phyloP scores from a whole-genome alignment of 495 filamentous ascomycete species.

The Hypoxylon intermedium region DNA sequence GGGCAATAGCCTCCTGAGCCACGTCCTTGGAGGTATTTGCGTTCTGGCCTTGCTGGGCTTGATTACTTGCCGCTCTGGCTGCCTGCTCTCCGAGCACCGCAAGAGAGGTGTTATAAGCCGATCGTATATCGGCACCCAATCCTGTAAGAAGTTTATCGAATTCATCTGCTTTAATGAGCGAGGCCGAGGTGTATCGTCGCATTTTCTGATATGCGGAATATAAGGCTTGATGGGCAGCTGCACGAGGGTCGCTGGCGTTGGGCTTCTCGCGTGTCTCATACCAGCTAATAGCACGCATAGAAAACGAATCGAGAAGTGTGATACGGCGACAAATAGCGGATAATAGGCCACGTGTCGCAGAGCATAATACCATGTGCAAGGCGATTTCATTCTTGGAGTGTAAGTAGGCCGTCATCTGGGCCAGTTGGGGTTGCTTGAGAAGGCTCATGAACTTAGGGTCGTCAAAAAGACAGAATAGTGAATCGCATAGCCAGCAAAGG shows the following conservation, averaged over 20 bases:
- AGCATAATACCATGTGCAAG: conserved; percentile 74
- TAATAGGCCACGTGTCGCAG: conserved; percentile 74
- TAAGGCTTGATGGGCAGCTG: conserved; percentile 42
- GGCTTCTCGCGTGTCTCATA: conserved; percentile 45
- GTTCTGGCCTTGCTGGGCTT: conserved; percentile 35
- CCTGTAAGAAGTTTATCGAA: conserved; percentile 58
- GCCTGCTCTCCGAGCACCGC: conserved; percentile 44
- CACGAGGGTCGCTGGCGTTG: conserved; percentile 28
- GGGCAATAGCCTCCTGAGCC: conserved; percentile 40
- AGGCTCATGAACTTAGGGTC: conserved; percentile 57
- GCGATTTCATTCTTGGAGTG: conserved; percentile 58
- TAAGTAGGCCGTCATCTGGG: conserved; percentile 55
- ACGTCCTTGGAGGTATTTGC: conserved; percentile 33
- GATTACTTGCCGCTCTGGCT: conserved; percentile 31
- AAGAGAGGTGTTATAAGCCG: conserved; percentile 53
- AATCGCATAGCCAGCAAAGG: conserved; percentile 71
- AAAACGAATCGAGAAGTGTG: conserved; percentile 51
- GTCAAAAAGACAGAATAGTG: conserved; percentile 66
- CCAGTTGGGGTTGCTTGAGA: conserved; percentile 54
- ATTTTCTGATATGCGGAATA: conserved; percentile 58
- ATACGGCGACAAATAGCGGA: conserved; percentile 72
- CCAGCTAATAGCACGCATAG: conserved; percentile 46
- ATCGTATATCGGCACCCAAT: conserved; percentile 53
- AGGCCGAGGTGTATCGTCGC: conserved; percentile 48
- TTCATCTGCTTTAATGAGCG: conserved; percentile 52